Evolutionary conservation across 177 flowering plant species (phyloP), one percentile per base, ranked within the genome.

Genomic region (Vitis hybrid): DNA sequence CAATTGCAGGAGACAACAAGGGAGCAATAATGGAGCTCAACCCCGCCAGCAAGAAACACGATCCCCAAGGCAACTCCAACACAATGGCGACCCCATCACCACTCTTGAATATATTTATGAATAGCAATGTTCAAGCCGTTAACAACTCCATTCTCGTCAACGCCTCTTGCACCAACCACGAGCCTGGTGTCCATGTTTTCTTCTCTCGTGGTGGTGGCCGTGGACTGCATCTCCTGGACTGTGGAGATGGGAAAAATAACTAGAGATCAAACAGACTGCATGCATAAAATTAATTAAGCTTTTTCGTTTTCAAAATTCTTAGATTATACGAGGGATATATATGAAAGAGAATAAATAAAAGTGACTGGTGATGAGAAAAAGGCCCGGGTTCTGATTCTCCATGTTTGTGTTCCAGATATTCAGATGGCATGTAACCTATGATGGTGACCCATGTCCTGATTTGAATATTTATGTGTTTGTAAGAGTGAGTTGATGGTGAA

Each of bases 1-100:
- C 90, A 14, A 73, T 95, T 18, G 90, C 97, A 1, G 98, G 97
- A n/a, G 94, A 95, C 51, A 95, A 92, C 87, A 89, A 74, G 71
- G 99, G 99, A 3, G 97, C 98, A 15, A 50, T 81, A 59, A 95
- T 95, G 99, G 94, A 91, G 63, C 20, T 91, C 11, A 74, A 76
- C 53, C 73, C 54, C 49, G 77, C 87, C 19, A 7, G 10, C 9
- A 64, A 7, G n/a, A n/a, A n/a, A n/a, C n/a, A n/a, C n/a, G n/a
- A n/a, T n/a, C n/a, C n/a, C n/a, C n/a, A n/a, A n/a, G n/a, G n/a
- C n/a, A n/a, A n/a, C n/a, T n/a, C n/a, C n/a, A 71, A 53, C 5
- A 38, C 62, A 28, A 76, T 20, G 56, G 51, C 60, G 17, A 60
- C 1, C 67, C 54, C 52, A 15, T 17, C 76, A 8, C 71, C 67